These are phyloP conservation scores for Exserohilum rostratum DNA, from an alignment of 2,329 filamentous ascomycete species.

Conservation along the genomic window DNA sequence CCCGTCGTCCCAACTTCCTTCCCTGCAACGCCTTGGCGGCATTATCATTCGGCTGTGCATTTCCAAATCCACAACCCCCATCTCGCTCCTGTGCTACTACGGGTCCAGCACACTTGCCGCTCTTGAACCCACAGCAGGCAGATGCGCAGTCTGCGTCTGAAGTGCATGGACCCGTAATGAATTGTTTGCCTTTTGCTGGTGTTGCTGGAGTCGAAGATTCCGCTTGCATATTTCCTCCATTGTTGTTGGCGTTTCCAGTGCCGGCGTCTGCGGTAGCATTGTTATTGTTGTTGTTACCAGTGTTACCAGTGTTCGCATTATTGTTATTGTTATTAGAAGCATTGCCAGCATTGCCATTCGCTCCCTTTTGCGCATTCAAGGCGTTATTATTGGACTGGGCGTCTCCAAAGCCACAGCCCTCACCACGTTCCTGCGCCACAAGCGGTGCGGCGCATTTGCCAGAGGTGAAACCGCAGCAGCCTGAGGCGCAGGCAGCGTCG, in stretches of 20 bases:
- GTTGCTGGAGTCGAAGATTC: no score
- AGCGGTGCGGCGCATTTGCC: constrained; percentile 43
- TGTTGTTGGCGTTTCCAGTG: no score
- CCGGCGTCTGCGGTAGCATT: no score
- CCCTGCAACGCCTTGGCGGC: constrained; percentile 37
- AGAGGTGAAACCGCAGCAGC: constrained; percentile 37
- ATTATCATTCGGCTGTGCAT: constrained; percentile 43
- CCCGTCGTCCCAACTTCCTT: constrained; percentile 27
- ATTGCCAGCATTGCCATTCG: no score
- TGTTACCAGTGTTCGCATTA: no score
- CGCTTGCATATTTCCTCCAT: no score
- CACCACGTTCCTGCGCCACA: constrained; percentile 44
- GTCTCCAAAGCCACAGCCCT: constrained; percentile 47
- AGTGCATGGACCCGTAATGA: constrained; percentile 49
- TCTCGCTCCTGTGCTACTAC: constrained; percentile 44
- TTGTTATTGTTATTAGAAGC: no score
- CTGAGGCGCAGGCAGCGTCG: constrained; percentile 36
- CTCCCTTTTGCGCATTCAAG: no score
- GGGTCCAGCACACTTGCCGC: constrained; percentile 40
- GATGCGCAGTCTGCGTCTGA: constrained; percentile 49
- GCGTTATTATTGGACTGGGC: constrained; percentile 42
- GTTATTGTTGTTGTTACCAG: no score
- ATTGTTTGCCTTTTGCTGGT: constrained; percentile 39
- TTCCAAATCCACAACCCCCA: constrained; percentile 47
- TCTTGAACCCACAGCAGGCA: constrained; percentile 46